Base-by-base conservation (phyloP, 441 rosid species). In the Pelargonium australe region DNA sequence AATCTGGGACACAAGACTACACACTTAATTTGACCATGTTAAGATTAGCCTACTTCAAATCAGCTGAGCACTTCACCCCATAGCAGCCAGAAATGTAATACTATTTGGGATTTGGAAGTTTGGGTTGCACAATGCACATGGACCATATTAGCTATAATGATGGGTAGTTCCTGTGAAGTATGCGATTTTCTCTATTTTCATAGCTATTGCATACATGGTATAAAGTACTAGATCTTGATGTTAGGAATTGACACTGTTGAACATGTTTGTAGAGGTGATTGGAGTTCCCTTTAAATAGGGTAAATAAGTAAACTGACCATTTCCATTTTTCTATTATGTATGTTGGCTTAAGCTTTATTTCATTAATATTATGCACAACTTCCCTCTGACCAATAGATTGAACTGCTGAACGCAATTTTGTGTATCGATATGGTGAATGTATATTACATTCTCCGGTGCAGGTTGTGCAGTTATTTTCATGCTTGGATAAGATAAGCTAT, bases 381-480 rank as follows among this genome's bases (percentile, higher is more conserved):
- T 20, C 23, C 23, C 23, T 11, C 4, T 47, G 53, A 10, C 13
- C 53, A 47, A 20, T 10, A 47, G 53, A 47, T 9, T 47, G n/a
- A 47, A 1, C 53, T 10, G 13, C 53, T 47, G 53, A 47, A 47
- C 13, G 53, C 53, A 70, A 3, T 58, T 37, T 31, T n/a, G 5
- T 60, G 25, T 66, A 20, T 63, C 25, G 62, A 7, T 49, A 74
- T 51, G 14, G 61, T 75, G 73, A 65, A 71, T 70, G 49, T 67
- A 60, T 72, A 37, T 63, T 64, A 57, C 47, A 3, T 72, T 76
- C 10, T 72, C 67, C 70, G 72, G 60, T 85, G 85, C 91, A 95
- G 99, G 99, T 89, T 58, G 91, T 92, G 75, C 99, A 92, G 78
- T 79, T 95, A 84, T 95, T 87, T 87, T 90, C 99, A 23, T 95